A percentile compares a stretch with the other conserved stretches of the same genome.
These are phyloP conservation scores for Dentipellis fragilis DNA, from an alignment of 768 basidiomycete genomes.

Conservation along the genomic window DNA sequence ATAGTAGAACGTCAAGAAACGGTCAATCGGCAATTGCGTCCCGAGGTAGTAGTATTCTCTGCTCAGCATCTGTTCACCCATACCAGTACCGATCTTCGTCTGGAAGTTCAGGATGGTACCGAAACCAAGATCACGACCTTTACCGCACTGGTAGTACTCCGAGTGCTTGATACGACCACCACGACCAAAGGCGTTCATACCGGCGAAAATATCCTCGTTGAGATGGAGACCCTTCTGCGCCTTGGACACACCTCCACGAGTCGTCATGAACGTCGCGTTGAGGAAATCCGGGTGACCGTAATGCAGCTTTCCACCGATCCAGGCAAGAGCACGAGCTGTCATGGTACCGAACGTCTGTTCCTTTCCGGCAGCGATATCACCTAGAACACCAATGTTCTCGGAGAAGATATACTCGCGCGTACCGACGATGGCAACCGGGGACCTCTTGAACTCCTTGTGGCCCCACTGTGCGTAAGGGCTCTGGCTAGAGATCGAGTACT, in stretches of 20 bases:
- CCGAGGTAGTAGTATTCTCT: slow-evolving; percentile 99
- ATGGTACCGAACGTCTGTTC: slow-evolving; percentile 99
- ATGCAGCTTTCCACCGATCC: slow-evolving; percentile 97
- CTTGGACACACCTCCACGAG: slow-evolving; percentile 97
- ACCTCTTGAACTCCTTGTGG: slow-evolving; percentile 82
- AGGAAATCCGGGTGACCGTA: slow-evolving; percentile 99
- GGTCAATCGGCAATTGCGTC: slow-evolving; percentile 94
- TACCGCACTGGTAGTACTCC: slow-evolving; percentile 99
- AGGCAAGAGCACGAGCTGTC: slow-evolving; percentile 88
- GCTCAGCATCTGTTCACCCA: slow-evolving; percentile 99
- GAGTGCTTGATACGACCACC: slow-evolving; percentile 99
- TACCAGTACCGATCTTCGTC: slow-evolving; percentile 99
- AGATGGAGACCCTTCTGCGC: slow-evolving; percentile 97
- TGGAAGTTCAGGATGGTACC: slow-evolving; percentile 99
- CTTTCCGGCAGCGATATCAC: slow-evolving; percentile 98
- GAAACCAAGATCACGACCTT: slow-evolving; percentile 98
- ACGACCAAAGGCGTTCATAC: slow-evolving; percentile 97
- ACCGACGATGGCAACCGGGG: slow-evolving; percentile 95
- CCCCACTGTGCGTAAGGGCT: slow-evolving; percentile 96
- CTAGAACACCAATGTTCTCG: slow-evolving; percentile 97
- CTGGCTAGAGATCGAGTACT: slow-evolving; percentile 82
- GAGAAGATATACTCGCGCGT: slow-evolving; percentile 99
- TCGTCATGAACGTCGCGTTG: slow-evolving; percentile 96
- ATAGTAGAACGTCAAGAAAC: slow-evolving; percentile 99
- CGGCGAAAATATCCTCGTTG: slow-evolving; percentile 99